Conservation (phyloP, 352 stramenopile species). For the Pythium pyrilobum region DNA sequence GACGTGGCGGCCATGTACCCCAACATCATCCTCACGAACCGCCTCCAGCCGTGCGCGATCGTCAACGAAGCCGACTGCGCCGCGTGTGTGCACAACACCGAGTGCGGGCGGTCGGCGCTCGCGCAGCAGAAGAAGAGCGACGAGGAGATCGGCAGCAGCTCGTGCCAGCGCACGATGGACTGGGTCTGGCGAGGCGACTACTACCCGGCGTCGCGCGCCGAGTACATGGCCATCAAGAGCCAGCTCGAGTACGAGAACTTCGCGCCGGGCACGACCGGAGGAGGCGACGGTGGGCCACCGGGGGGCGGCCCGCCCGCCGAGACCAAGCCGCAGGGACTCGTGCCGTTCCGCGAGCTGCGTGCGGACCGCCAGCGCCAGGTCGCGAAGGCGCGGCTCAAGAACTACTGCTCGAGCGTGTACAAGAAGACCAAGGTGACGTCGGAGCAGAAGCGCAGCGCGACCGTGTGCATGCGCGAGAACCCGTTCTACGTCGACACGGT, state of each 20-base stretch:
- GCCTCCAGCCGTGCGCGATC: slow-evolving; percentile 96
- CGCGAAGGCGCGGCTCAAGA: slow-evolving; percentile 79
- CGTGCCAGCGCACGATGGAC: slow-evolving; percentile 97
- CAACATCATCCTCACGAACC: slow-evolving; percentile 99
- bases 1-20: slow-evolving; percentile 99
- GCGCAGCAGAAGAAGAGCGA: slow-evolving; percentile 61
- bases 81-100: slow-evolving; percentile 92
- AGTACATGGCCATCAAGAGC: slow-evolving; percentile 96
- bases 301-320: slow-evolving; percentile 9
- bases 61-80: slow-evolving; percentile 95
- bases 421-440: slow-evolving; percentile 96
- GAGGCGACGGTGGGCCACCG: not conserved
- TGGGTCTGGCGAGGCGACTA: slow-evolving; percentile 99
- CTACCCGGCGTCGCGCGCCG: slow-evolving; percentile 89
- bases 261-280: slow-evolving; percentile 5
- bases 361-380: slow-evolving; percentile 58
- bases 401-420: slow-evolving; percentile 97
- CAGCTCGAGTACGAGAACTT: slow-evolving; percentile 93
- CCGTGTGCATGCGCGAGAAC: slow-evolving; percentile 99
- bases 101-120: slow-evolving; percentile 56
- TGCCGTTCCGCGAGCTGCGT: slow-evolving; percentile 57
- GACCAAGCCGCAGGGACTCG: slow-evolving; percentile 14
- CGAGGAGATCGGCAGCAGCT: slow-evolving; percentile 45
- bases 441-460: slow-evolving; percentile 92
- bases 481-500: slow-evolving; percentile 99